Conservation (phyloP, 1,139 yeast species). For the Pneumocystis wakefieldiae region DNA sequence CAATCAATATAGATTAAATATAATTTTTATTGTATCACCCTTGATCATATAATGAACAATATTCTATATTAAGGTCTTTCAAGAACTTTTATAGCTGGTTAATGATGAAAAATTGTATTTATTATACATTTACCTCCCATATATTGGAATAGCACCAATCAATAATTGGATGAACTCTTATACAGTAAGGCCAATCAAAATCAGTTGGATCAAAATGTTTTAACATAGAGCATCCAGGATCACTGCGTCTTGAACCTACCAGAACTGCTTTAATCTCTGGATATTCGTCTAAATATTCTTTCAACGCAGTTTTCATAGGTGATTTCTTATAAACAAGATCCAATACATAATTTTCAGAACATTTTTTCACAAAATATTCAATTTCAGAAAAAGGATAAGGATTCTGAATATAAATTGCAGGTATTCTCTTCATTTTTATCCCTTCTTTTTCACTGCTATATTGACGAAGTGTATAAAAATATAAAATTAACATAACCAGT, state of each 20-base stretch:
- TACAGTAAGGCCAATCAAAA: conserved; percentile 74
- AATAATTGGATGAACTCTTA: conserved; percentile 65
- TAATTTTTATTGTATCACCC: conserved; percentile 27
- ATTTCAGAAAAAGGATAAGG: conserved; percentile 54
- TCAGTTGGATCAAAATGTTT: conserved; percentile 52
- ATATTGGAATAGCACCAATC: conserved; percentile 68
- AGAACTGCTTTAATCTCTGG: conserved; percentile 46
- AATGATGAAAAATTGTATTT: conserved; percentile 14
- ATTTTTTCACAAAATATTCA: conserved; percentile 29
- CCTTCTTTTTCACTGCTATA: not conserved
- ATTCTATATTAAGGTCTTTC: conserved; percentile 35
- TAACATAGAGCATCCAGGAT: conserved; percentile 53
- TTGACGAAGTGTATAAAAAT: conserved; percentile 30
- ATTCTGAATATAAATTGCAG: conserved; percentile 53
- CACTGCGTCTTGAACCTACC: conserved; percentile 69
- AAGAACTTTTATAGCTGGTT: conserved; percentile 26
- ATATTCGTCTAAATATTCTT: conserved; percentile 35
- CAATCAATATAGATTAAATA: not conserved
- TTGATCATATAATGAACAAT: conserved; percentile 54
- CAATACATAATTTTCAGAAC: conserved; percentile 23
- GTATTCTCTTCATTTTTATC: conserved; percentile 33
- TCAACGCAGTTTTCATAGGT: conserved; percentile 51
- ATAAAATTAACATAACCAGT: conserved; percentile 58
- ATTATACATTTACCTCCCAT: conserved; percentile 37
- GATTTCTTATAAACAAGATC: conserved; percentile 23